Evolutionary conservation across 225 moss, liverwort and hornwort genomes (phyloP), one percentile per base, ranked within the genome.

Genomic region (Physcomitrium patens): DNA sequence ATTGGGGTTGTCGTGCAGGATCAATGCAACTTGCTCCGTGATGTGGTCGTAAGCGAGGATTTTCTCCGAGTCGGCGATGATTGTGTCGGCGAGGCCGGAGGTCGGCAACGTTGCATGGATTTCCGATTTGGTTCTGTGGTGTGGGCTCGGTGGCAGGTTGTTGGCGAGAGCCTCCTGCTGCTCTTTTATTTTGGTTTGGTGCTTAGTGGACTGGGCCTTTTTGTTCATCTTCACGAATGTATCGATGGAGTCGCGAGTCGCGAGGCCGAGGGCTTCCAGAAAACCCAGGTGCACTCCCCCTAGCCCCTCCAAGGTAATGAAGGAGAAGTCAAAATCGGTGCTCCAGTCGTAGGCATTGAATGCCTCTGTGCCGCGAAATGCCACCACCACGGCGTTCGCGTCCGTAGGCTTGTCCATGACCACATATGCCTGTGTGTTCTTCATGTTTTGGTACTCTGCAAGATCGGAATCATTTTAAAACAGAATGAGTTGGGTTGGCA

Each of bases 291-390:
- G 89, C 0, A 86, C 69, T n/a, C 45, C 76, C 8, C 81, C 81
- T 18, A 65, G 16, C 19, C 42, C 68, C 8, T 47, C 9, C 5
- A 86, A 22, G 1, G 82, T 73, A 57, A 54, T 75, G 82, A 84
- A 89, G 2, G 82, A 84, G 59, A 89, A 84, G 50, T 86, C 89
- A 0, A 84, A 8, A 46, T 89, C 88, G 3, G 85, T 84, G 66
- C 79, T 86, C 86, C 86, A 89, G 64, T 86, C 89, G 23, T 79
- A 69, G 9, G 86, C 76, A 44, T 78, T 82, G 70, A 86, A 86
- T 5, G 54, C 55, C n/a, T 76, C 82, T 23, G 86, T 89, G 17
- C 89, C 86, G 65, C 86, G 81, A 72, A 81, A 89, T 3, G 86
- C 77, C 22, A 89, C 50, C 3, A 89, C 84, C 9, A 89, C 70